Conservation (phyloP, 2,329 filamentous ascomycete species). For the Verticillium klebahnii region DNA sequence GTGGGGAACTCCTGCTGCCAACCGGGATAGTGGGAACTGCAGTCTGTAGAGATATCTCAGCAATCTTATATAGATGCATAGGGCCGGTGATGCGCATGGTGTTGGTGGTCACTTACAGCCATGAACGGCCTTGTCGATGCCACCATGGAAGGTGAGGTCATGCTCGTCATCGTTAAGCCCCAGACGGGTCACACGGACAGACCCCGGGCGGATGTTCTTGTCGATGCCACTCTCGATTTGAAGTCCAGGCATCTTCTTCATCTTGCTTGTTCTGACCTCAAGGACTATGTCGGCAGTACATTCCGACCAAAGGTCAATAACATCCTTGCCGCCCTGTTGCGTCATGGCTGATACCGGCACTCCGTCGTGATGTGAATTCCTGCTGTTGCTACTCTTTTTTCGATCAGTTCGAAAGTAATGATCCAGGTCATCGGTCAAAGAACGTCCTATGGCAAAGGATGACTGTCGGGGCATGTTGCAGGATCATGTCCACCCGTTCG, state of each 20-base stretch:
- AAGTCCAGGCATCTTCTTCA: constrained; percentile 49
- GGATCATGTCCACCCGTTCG: too few species aligned
- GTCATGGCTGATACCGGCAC: constrained; percentile 6
- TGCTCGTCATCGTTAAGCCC: constrained; percentile 59
- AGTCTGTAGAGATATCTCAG: constrained; percentile 35
- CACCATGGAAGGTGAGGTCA: constrained; percentile 57
- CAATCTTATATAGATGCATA: neutral
- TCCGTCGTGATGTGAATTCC: too few species aligned
- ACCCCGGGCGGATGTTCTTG: constrained; percentile 39
- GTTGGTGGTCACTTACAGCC: constrained; percentile 36
- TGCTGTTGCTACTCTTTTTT: too few species aligned
- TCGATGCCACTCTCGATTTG: constrained; percentile 52
- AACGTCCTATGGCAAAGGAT: too few species aligned
- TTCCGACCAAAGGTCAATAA: constrained; percentile 33
- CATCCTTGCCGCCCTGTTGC: constrained; percentile 6
- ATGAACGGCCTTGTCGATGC: constrained; percentile 59
- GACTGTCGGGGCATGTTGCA: too few species aligned
- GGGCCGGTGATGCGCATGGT: neutral
- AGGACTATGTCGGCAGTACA: constrained; percentile 45
- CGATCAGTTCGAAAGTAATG: too few species aligned
- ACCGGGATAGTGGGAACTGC: constrained; percentile 50
- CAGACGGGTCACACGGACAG: constrained; percentile 38
- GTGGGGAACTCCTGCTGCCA: constrained; percentile 52
- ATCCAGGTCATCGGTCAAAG: too few species aligned
- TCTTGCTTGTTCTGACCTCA: constrained; percentile 52